These are phyloP conservation scores for Peronosclerospora sorghi DNA, from an alignment of 352 stramenopile genomes.

Conservation along the genomic window DNA sequence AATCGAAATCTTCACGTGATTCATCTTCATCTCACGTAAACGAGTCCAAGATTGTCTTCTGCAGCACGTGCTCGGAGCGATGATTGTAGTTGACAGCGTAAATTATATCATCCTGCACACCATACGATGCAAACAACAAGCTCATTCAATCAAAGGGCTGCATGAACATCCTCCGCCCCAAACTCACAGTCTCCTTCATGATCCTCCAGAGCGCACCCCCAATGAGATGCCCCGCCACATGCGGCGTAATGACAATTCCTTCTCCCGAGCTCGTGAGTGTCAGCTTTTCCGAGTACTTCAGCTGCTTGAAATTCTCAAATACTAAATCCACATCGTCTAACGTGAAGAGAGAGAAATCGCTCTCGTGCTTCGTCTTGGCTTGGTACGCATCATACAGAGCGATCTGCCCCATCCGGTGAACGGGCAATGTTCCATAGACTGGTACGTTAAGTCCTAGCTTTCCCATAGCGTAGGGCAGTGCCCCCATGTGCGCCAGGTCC, in stretches of 20 bases:
- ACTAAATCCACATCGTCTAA: constrained; percentile 92
- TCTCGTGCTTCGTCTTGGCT: constrained; percentile 86
- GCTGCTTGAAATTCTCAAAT: constrained; percentile 87
- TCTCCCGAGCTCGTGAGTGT: constrained; percentile 77
- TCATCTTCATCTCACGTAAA: constrained; percentile 66
- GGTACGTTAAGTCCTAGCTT: constrained; percentile 77
- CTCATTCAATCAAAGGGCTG: background rate
- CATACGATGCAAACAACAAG: background rate
- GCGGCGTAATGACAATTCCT: constrained; percentile 89
- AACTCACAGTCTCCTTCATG: constrained; percentile 85
- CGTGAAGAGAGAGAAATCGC: constrained; percentile 83
- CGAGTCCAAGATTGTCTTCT: constrained; percentile 89
- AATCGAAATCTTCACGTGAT: too few species aligned
- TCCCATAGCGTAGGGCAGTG: constrained; percentile 82
- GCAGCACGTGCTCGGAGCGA: constrained; percentile 88
- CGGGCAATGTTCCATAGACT: constrained; percentile 90
- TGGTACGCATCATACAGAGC: constrained; percentile 93
- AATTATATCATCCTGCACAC: constrained; percentile 83
- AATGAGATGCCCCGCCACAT: constrained; percentile 90
- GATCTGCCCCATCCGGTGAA: constrained; percentile 95
- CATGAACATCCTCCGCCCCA: background rate
- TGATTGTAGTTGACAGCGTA: constrained; percentile 91
- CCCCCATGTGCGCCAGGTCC: constrained; percentile 85
- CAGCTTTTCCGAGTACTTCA: constrained; percentile 93
- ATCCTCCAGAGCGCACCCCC: constrained; percentile 91